Percentiles rank a stretch among this genome's conserved stretches.
These are phyloP conservation scores for Skeletonema grethae DNA, from an alignment of 108 stramenopile genomes.

Conservation along the genomic window DNA sequence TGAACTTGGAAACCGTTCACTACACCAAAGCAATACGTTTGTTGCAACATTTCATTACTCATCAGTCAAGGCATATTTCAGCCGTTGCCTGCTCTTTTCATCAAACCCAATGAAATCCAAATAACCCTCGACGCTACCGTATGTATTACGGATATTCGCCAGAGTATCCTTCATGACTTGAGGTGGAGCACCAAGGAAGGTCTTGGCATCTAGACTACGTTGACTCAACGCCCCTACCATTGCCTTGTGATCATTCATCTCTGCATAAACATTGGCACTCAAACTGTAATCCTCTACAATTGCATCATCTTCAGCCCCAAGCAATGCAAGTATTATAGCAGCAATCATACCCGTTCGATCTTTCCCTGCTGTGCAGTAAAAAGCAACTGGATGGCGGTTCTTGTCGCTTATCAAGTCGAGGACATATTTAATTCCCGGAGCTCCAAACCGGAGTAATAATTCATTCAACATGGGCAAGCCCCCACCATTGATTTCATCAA, in stretches of 20 bases:
- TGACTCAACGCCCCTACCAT: slow-evolving; percentile 93
- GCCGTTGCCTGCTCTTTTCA: slow-evolving; percentile 69
- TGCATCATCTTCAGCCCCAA: slow-evolving; percentile 71
- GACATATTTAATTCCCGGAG: slow-evolving; percentile 85
- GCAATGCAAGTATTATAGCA: slow-evolving; percentile 75
- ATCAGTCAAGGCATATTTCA: slow-evolving; percentile 64
- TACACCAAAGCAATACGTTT: not conserved
- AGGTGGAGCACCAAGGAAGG: slow-evolving; percentile 88
- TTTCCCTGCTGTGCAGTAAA: slow-evolving; percentile 95
- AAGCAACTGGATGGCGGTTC: slow-evolving; percentile 85
- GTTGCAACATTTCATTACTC: slow-evolving; percentile 3
- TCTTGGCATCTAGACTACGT: slow-evolving; percentile 83
- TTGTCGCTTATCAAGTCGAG: slow-evolving; percentile 75
- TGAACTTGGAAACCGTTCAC: not conserved
- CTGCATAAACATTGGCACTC: slow-evolving; percentile 90
- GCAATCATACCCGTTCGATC: slow-evolving; percentile 90
- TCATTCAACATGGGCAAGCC: slow-evolving; percentile 91
- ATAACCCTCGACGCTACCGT: slow-evolving; percentile 87
- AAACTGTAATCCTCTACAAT: slow-evolving; percentile 91
- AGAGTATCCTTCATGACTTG: slow-evolving; percentile 88
- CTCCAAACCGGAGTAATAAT: slow-evolving; percentile 77
- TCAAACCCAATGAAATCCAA: slow-evolving; percentile 89
- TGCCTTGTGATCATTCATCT: slow-evolving; percentile 92
- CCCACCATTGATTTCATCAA: slow-evolving; percentile 90
- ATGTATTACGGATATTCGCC: slow-evolving; percentile 65